Evolutionary conservation across 768 basidiomycete genomes (phyloP).

Genomic region (Bullera alba): DNA sequence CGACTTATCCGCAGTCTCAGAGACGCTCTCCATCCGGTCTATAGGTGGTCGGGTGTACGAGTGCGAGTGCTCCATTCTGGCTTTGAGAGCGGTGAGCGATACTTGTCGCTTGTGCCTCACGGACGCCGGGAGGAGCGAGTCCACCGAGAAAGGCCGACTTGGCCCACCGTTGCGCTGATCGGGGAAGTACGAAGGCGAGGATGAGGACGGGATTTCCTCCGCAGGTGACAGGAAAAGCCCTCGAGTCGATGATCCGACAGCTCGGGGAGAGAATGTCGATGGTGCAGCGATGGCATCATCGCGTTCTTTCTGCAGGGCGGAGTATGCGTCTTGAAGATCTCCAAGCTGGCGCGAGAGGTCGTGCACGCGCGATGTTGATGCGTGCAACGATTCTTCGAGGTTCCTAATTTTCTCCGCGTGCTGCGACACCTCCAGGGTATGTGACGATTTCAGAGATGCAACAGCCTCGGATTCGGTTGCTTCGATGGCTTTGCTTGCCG

Average conservation of each 20-base stretch:
- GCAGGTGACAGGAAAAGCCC: conserved; percentile 14
- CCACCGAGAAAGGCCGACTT: conserved; percentile 15
- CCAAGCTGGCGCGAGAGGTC: conserved; percentile 31
- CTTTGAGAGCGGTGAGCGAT: conserved; percentile 39
- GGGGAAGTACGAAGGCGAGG: not conserved
- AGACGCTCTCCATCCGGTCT: not conserved
- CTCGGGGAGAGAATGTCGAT: not conserved
- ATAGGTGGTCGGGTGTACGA: not conserved
- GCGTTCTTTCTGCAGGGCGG: conserved; percentile 9
- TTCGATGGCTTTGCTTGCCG: not conserved
- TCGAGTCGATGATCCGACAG: not conserved
- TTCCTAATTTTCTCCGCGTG: conserved; percentile 18
- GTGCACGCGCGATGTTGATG: conserved; percentile 24
- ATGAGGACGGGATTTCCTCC: conserved; percentile 3
- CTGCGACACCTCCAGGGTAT: conserved; percentile 20
- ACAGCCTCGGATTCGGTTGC: not conserved
- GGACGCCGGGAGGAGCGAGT: conserved; percentile 34
- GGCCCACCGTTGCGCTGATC: not conserved
- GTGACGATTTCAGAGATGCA: not conserved
- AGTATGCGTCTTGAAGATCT: conserved; percentile 24
- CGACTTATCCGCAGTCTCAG: not conserved
- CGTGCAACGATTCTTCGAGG: conserved; percentile 26
- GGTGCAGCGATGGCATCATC: conserved; percentile 8
- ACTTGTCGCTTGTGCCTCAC: conserved; percentile 42
- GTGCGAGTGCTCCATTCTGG: conserved; percentile 30